Conservation (phyloP, 768 basidiomycete genomes). For the Leccinum arenicola region DNA sequence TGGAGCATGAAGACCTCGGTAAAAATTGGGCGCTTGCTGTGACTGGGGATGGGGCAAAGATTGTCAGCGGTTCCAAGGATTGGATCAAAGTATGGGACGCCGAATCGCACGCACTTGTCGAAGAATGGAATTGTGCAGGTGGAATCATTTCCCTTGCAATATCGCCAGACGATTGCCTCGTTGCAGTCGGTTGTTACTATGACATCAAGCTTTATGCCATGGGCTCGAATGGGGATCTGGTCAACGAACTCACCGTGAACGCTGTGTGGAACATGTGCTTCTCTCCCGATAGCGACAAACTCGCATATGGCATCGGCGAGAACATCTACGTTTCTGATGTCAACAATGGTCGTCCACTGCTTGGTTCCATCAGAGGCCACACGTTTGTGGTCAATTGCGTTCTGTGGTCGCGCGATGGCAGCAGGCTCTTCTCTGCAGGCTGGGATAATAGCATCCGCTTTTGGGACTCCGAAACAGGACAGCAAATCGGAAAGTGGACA, state of each 20-base stretch:
- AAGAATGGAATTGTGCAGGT: not conserved
- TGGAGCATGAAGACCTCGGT: not conserved
- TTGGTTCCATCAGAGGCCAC: not conserved
- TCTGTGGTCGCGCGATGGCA: too few species aligned
- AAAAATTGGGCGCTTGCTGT: not conserved
- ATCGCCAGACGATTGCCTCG: not conserved
- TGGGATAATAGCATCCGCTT: too few species aligned
- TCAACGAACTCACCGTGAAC: not conserved
- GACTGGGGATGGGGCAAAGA: not conserved
- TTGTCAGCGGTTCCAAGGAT: not conserved
- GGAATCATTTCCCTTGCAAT: not conserved
- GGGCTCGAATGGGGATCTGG: not conserved
- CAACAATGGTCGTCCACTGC: not conserved
- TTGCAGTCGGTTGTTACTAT: not conserved
- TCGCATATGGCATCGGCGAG: not conserved
- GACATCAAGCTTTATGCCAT: not conserved
- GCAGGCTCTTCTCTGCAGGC: too few species aligned
- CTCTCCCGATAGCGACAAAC: not conserved
- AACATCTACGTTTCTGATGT: not conserved
- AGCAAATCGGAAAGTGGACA: too few species aligned
- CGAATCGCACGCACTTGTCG: not conserved
- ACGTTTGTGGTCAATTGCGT: too few species aligned
- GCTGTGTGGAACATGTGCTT: not conserved
- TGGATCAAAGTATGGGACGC: not conserved
- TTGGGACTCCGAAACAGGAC: too few species aligned